Evolutionary conservation across 2,329 filamentous ascomycete species (phyloP).

Genomic region (Aurifilum marmelostoma): DNA sequence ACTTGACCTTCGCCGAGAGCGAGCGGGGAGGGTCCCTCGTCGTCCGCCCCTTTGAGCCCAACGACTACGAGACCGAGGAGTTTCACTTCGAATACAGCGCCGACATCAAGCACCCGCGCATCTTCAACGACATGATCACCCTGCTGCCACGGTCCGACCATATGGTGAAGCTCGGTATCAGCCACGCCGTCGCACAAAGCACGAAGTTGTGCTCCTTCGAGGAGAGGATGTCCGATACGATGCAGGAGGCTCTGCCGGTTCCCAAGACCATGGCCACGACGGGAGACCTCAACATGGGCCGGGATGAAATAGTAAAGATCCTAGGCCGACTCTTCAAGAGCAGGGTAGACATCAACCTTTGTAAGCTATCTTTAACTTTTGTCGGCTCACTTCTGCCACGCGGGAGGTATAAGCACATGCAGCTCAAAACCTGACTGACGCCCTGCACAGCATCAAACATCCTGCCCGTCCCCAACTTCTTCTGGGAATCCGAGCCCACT

Average conservation of each 20-base stretch:
- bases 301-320: conserved; percentile 90
- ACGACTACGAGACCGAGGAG: conserved; percentile 95
- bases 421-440: background rate
- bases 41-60: conserved; percentile 78
- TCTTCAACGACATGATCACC: conserved; percentile 99
- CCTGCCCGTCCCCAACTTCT: conserved; percentile 94
- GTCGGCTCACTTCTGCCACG: background rate
- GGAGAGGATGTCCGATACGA: conserved; percentile 91
- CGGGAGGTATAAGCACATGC: background rate
- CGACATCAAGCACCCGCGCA: conserved; percentile 80
- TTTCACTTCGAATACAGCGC: conserved; percentile 98
- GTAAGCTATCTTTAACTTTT: conserved; percentile 58
- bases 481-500: conserved; percentile 97
- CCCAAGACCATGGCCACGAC: conserved; percentile 87
- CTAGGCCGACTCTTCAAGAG: conserved; percentile 90
- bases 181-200: conserved; percentile 94
- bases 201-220: conserved; percentile 97
- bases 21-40: conserved; percentile 69
- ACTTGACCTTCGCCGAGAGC: conserved; percentile 83
- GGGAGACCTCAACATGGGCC: conserved; percentile 86
- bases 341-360: conserved; percentile 95
- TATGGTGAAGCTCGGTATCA: conserved; percentile 98
- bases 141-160: conserved; percentile 87
- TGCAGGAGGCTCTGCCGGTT: conserved; percentile 90
- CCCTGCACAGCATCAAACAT: conserved; percentile 83